Base-by-base conservation (phyloP, 805 yeast species). In the Monosporozyma aerobia region DNA sequence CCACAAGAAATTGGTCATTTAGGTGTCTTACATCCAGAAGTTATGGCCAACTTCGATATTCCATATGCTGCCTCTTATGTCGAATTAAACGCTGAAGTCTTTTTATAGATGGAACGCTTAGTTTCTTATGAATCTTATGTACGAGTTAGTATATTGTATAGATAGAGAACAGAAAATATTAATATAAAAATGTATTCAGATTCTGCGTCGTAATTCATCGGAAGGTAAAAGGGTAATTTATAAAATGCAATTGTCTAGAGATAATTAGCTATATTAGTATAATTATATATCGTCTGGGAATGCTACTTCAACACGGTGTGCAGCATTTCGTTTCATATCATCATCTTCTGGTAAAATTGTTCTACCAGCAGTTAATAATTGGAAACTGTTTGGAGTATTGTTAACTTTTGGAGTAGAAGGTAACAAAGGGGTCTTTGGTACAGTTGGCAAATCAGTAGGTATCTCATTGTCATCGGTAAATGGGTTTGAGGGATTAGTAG, bases 11-110 rank as follows among this genome's bases (percentile, higher is more conserved):
- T 90, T 63, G 99, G 99, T 59, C 74, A 82, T 47, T 76, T 94
- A 60, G 99, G 99, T 71, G 97, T 90, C 54, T 77, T 94, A 62
- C 99, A 94, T 70, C 99, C 99, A 37, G 89, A 85, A 66, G 99
- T 94, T 51, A 77, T 92, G 77, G 78, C 78, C 56, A 74, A 78
- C 64, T 94, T 90, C 65, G 97, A 90, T 59, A 80, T 94, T 57
- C 96, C 97, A 51, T 88, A 84, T 63, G 97, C 97, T 61, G 95
- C 90, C 53, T 85, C 96, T 33, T 78, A 85, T 53, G 92, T 90
- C 55, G 99, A 94, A 75, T 77, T 94, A 56, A 85, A 92, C 65
- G 82, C 94, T 51, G 94, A 90, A 73, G 85, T 82, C 52, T 92
- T 92, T 76, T 79, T 90, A 70, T 88, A 63, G 56, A 52, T 39